Conservation (phyloP, 2,329 filamentous ascomycete species). For the Pestalotiopsis sp. region DNA sequence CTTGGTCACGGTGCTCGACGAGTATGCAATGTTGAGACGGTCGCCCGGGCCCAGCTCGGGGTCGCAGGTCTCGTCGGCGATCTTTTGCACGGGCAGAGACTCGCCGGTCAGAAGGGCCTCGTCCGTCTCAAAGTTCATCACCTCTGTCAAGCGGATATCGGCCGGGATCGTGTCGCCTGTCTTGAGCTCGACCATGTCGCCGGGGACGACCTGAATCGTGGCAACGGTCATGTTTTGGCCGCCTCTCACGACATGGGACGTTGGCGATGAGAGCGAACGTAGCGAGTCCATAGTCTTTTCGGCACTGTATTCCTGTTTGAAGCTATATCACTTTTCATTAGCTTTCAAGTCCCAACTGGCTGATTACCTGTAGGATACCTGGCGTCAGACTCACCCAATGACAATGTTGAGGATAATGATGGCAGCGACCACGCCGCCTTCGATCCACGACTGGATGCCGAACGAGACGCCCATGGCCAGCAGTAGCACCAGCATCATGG, state of each 20-base stretch:
- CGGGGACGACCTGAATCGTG: conserved; percentile 54
- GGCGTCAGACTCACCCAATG: conserved; percentile 4
- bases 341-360: neutral
- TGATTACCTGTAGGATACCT: too few relatives aligned
- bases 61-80: conserved; percentile 47
- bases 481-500: conserved; percentile 63
- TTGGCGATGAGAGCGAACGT: conserved; percentile 49
- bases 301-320: conserved; percentile 55
- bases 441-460: conserved; percentile 53
- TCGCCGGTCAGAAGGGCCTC: conserved; percentile 65
- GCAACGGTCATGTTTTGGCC: conserved; percentile 51
- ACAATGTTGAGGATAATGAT: conserved; percentile 34
- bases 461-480: conserved; percentile 54
- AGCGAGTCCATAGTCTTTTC: conserved; percentile 57
- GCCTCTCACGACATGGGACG: conserved; percentile 49
- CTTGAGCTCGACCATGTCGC: conserved; percentile 58
- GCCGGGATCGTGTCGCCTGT: conserved; percentile 45
- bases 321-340: conserved; percentile 26
- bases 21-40: conserved; percentile 63
- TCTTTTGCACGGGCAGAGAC: conserved; percentile 58
- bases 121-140: conserved; percentile 58
- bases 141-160: conserved; percentile 46
- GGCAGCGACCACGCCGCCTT: conserved; percentile 52
- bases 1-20: conserved; percentile 62
- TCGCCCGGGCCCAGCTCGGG: conserved; percentile 59